Base-by-base conservation (phyloP, 2,329 filamentous ascomycete species). In the Nigrospora oryzae region DNA sequence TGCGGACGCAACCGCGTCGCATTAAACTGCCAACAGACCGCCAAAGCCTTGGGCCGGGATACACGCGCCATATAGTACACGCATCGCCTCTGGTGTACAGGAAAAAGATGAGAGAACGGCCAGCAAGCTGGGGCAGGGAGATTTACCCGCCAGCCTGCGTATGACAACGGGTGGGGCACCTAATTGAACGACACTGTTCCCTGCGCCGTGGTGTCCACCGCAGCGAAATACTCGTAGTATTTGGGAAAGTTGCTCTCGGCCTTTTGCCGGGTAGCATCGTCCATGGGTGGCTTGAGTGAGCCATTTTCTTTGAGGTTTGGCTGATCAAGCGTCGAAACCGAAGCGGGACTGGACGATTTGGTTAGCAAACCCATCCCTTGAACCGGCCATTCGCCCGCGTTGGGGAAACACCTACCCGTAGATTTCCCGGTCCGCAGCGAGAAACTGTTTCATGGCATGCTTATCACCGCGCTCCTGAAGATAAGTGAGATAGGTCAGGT, bases 391-490 rank as follows among this genome's bases (percentile, higher is more conserved):
- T 15, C 10, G 23, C 45, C 51, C 44, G 51, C 47, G 42, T 36
- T 37, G 16, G 39, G 32, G 11, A 39, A 17, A 15, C n/a, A 60
- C 79, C 64, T 69, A 83, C 81, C 93, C 93, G 62, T 94, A 93
- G 48, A 96, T 79, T 62, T 95, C 86, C 37, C 83, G 79, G 60
- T 98, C 91, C 33, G 97, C 70, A 47, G 75, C 70, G 59, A 96
- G 73, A 62, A 90, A 95, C 55, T 90, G 84, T 65, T 89, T 88
- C 69, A 94, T 91, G 2, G 88, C 79, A 31, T 90, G 80, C 61
- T 89, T 86, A 49, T 80, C 83, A 13, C 91, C 90, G 44, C 86
- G 76, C 55, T 94, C 83, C 51, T 95, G 79, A 33, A 98, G 72
- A 58, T 93, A 96, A 12, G 75, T 70, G 71, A 96, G 81, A 63